A percentile compares a stretch with the other conserved stretches of the same genome.
phyloP scores from a whole-genome alignment of 371 early-diverging fungal genomes.

The Massospora cicadina region DNA sequence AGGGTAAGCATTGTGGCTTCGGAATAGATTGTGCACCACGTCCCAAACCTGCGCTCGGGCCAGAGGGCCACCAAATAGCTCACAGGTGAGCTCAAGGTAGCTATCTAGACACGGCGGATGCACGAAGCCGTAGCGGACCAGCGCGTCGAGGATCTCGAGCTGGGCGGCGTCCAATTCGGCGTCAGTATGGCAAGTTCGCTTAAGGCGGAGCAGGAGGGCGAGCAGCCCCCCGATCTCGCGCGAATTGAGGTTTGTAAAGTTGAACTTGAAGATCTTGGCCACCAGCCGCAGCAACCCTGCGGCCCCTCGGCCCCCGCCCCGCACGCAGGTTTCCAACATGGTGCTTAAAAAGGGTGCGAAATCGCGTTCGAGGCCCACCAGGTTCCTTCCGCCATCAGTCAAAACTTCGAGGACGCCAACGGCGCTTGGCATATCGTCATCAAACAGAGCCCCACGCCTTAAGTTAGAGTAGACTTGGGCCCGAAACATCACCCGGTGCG shows the following conservation, averaged over 20 bases:
- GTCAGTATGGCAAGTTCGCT: not conserved
- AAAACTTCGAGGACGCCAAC: not conserved
- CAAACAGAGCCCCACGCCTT: not conserved
- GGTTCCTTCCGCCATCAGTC: not conserved
- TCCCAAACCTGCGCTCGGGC: not conserved
- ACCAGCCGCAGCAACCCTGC: not conserved
- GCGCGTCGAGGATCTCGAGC: not conserved
- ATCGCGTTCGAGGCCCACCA: not conserved
- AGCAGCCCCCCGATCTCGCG: not conserved
- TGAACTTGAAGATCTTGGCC: not conserved
- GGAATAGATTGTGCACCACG: not conserved
- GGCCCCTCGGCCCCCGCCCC: not conserved
- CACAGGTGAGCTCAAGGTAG: not conserved
- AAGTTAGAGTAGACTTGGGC: not conserved
- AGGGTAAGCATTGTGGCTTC: not conserved
- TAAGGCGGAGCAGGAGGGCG: not conserved
- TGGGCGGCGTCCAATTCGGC: not conserved
- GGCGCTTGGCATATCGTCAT: not conserved
- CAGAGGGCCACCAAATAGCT: not conserved
- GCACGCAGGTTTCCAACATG: not conserved
- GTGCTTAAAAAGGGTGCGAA: not conserved
- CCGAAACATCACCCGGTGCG: not conserved
- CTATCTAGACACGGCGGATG: not conserved
- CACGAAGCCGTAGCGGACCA: not conserved
- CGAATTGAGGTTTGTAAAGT: not conserved